phyloP scores from a whole-genome alignment of 1,284 basidiomycete genomes.

The Microbotryum saponariae region DNA sequence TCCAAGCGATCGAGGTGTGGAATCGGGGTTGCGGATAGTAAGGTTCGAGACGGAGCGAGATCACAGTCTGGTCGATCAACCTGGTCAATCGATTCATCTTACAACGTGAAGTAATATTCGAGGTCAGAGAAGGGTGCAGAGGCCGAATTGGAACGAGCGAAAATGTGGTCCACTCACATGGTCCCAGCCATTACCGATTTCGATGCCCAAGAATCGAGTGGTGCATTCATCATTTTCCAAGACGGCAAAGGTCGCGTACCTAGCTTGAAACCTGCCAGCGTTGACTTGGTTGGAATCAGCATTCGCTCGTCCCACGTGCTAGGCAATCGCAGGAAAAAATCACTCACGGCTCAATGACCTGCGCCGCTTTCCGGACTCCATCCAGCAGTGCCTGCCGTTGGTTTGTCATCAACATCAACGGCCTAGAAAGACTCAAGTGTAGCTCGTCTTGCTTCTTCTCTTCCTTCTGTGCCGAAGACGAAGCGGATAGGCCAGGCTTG shows the following conservation, averaged over 20 bases:
- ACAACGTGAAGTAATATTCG: too few relatives aligned
- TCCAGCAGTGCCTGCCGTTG: conserved; percentile 53
- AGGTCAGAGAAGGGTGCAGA: too few relatives aligned
- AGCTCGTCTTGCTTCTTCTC: conserved; percentile 39
- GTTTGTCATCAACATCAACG: conserved; percentile 64
- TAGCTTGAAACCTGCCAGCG: conserved; percentile 54
- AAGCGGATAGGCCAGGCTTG: background rate
- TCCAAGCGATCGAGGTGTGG: conserved; percentile 72
- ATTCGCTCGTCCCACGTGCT: background rate
- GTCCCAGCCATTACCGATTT: conserved; percentile 65
- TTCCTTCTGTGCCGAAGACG: conserved; percentile 14
- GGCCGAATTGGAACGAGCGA: background rate
- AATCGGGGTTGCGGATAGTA: conserved; percentile 67
- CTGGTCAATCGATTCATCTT: conserved; percentile 38
- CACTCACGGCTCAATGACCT: background rate
- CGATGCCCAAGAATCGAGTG: conserved; percentile 61
- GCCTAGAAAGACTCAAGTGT: conserved; percentile 60
- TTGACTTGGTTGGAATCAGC: background rate
- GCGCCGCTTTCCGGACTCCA: conserved; percentile 9
- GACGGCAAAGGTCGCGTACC: conserved; percentile 60
- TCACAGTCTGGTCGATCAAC: conserved; percentile 51
- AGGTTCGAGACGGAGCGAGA: conserved; percentile 58
- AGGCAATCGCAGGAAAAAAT: background rate
- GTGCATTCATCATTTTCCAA: conserved; percentile 70
- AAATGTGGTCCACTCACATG: conserved; percentile 47